Conservation (phyloP, 768 basidiomycete species). For the Suillus americanus region DNA sequence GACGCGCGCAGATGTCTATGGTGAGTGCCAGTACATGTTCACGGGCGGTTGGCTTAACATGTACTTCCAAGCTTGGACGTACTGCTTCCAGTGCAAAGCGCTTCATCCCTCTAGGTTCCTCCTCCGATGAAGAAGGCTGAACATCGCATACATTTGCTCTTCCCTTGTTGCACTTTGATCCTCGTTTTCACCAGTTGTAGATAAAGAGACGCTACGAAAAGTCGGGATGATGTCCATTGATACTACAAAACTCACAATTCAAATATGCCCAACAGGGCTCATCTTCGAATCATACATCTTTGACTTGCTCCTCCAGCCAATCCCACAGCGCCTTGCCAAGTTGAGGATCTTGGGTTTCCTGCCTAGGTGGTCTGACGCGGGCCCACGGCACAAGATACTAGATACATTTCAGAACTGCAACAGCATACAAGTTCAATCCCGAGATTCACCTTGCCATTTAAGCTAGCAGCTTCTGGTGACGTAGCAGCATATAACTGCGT, state of each 20-base stretch:
- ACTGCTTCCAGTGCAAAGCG: constrained; percentile 23
- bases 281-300: constrained; percentile 12
- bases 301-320: constrained; percentile 48
- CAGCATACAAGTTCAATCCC: too few species aligned
- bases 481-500: constrained; percentile 46
- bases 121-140: constrained; percentile 32
- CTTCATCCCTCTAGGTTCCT: constrained; percentile 28
- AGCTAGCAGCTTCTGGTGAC: constrained; percentile 34
- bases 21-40: constrained; percentile 18
- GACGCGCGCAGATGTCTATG: constrained; percentile 28
- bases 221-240: not conserved
- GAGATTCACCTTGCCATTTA: constrained; percentile 42
- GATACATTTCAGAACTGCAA: constrained; percentile 7
- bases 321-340: constrained; percentile 41
- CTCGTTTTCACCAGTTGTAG: not conserved
- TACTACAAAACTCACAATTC: constrained; percentile 8
- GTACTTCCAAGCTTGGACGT: constrained; percentile 23
- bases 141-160: not conserved
- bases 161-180: not conserved
- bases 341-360: constrained; percentile 32
- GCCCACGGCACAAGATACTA: constrained; percentile 51
- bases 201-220: not conserved
- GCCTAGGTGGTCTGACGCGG: constrained; percentile 25
- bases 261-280: not conserved
- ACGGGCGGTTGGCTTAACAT: not conserved